These are phyloP conservation scores for Yarrowia sp. DNA, from an alignment of 805 yeast species.

Conservation along the genomic window DNA sequence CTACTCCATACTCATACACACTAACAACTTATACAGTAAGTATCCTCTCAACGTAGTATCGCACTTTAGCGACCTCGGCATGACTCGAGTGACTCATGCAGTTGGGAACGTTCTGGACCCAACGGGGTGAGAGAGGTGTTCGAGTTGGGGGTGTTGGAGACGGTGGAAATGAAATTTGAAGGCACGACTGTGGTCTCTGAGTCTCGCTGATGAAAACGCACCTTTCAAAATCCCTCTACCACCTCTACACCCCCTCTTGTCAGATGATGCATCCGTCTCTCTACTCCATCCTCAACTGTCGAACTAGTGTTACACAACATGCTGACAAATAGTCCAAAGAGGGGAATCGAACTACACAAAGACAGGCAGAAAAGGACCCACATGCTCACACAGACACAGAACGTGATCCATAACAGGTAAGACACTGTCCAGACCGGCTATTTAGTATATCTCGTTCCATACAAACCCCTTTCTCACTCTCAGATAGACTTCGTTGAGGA, in stretches of 20 bases:
- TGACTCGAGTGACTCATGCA: conserved; percentile 33
- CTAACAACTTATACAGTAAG: too few relatives aligned
- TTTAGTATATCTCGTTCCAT: too few relatives aligned
- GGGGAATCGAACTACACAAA: neutral
- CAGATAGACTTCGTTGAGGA: conserved; percentile 13
- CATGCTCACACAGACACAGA: neutral
- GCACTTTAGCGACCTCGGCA: conserved; percentile 22
- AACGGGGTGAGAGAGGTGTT: neutral
- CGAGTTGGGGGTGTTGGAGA: too few relatives aligned
- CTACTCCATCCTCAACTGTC: neutral
- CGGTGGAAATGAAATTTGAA: too few relatives aligned
- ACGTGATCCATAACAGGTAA: neutral
- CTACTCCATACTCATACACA: too few relatives aligned
- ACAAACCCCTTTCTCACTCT: neutral
- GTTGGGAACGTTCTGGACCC: conserved; percentile 22
- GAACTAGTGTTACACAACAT: neutral
- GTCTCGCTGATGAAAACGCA: neutral
- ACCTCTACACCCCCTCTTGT: neutral
- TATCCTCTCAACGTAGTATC: neutral
- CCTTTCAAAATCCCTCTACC: neutral
- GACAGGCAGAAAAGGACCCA: neutral
- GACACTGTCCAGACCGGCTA: neutral
- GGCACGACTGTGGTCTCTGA: neutral
- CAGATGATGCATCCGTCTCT: neutral
- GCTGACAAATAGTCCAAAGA: conserved; percentile 4